Conservation (phyloP, 805 yeast species). For the Starmera caribaea region DNA sequence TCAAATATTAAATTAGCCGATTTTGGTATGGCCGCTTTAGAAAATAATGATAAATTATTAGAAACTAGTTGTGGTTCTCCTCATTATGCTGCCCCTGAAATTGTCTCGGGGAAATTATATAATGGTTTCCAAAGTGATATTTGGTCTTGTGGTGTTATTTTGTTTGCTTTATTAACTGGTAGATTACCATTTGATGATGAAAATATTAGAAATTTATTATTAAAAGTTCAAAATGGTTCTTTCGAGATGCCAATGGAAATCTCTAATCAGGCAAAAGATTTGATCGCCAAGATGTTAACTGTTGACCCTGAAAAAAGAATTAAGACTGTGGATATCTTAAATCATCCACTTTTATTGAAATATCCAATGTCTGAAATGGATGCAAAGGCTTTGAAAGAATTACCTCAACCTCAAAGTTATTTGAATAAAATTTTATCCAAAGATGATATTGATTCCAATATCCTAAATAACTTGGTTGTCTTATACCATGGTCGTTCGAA, state of each 20-base stretch:
- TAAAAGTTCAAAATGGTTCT: constrained; percentile 70
- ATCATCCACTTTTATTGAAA: constrained; percentile 72
- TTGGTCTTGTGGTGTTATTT: constrained; percentile 82
- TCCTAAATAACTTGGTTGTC: constrained; percentile 64
- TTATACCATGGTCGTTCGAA: constrained; percentile 73
- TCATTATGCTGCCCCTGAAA: constrained; percentile 84
- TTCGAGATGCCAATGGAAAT: constrained; percentile 63
- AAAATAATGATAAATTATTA: constrained; percentile 55
- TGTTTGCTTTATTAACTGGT: constrained; percentile 72
- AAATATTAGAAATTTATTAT: constrained; percentile 55
- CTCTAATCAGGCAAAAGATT: constrained; percentile 55
- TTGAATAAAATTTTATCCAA: constrained; percentile 15
- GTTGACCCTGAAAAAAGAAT: constrained; percentile 67
- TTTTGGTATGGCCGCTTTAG: constrained; percentile 86
- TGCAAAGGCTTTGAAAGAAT: constrained; percentile 17
- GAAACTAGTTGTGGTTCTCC: constrained; percentile 86
- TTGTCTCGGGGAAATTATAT: constrained; percentile 66
- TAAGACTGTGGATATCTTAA: constrained; percentile 52
- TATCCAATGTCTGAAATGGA: constrained; percentile 29
- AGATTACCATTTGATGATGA: constrained; percentile 81
- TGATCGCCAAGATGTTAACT: constrained; percentile 54
- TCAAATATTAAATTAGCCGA: constrained; percentile 73
- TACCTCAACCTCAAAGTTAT: constrained; percentile 21
- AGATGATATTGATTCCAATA: constrained; percentile 61
- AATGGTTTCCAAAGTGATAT: constrained; percentile 83